Base-by-base conservation (phyloP, 202 grass and related monocot species). In the Schoenoplectus tabernaemontani region DNA sequence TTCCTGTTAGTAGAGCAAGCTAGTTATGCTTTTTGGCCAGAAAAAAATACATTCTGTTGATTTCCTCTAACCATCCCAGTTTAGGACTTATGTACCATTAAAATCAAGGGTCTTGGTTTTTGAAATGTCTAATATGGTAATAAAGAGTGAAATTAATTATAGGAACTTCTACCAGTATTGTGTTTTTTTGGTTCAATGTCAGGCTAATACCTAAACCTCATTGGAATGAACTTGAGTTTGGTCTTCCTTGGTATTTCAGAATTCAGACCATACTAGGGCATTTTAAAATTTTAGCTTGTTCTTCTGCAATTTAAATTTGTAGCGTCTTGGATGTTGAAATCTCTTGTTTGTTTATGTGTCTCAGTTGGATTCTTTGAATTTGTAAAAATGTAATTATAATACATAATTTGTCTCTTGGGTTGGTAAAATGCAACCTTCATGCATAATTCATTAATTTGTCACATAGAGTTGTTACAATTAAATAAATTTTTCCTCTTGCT, bases 401-500 rank as follows among this genome's bases (percentile, higher is more conserved):
- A 3, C 22, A 47, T 46, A 76, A 47, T 77, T 36, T 84, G 42
- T 84, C 9, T 44, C 42, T 44, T 9, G 42, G 42, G 42, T 44
- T 44, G 42, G 42, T 44, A 44, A 70, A 28, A 6, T 70, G 20
- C 24, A 44, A 70, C 1, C 34, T 75, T 9, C 4, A 34, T 74
- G 13, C 38, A 43, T 46, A 76, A 44, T 76, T n/a, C n/a, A n/a
- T n/a, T 44, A 48, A 48, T 53, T 53, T 84, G 37, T 85, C 23
- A 54, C 3, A 39, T 77, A 1, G 81, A 56, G 71, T 44, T 71
- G 53, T 73, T 44, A 34, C 1, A 11, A 32, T 30, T 19, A 57
- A 16, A 26, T 82, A 22, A 1, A 80, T 46, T 30, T 61, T 13
- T 59, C 50, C 53, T 88, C 82, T 88, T 73, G 47, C 37, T 67